Base-by-base conservation (phyloP, 2,329 filamentous ascomycete species). In the Penicillium janthinellum region DNA sequence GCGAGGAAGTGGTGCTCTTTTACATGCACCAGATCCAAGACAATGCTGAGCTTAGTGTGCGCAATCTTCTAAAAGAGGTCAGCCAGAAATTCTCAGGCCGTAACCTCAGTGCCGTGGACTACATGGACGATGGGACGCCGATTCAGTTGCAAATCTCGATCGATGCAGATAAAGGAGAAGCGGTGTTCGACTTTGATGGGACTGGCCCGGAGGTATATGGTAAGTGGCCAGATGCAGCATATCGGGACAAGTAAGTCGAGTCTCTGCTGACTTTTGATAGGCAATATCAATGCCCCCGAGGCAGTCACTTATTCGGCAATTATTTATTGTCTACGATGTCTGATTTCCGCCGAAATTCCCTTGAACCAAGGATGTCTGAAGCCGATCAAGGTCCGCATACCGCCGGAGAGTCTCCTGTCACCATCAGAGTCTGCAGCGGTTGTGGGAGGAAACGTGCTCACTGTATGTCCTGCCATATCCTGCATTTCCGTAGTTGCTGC, bases 51-150 rank as follows among this genome's bases (percentile, higher is more conserved):
- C 78, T 86, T 1, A 88, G 86, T 51, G 91, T 95, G 0, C 83
- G 89, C 15, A 84, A 83, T 56, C 79, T 93, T 3, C 79, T 94
- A 44, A 90, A 88, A 70, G 79, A 84, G 20, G 86, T 92, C 25
- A 84, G 86, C 68, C 82, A 82, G 59, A 83, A 84, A 38, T 90
- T 90, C 65, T 48, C 58, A 14, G 87, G 87, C 4, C 82, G 83
- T 55, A 84, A 89, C 35, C 82, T 92, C 1, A 83, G 82, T 2
- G 89, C 91, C 0, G 79, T 88, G 8, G 91, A 95, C 69, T 90
- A 86, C 75, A 94, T 93, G 89, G 91, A 95, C 67, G 90, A 94
- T 68, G 90, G 90, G 34, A 90, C 84, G n/a, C 88, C 89, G 0
- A 92, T 94, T 67, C 82, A 85, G 51, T 81, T 94, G 11, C 87